Evolutionary conservation across 345 rosid genomes (phyloP), one percentile per base, ranked within the genome.

Genomic region (Gossypium australe): DNA sequence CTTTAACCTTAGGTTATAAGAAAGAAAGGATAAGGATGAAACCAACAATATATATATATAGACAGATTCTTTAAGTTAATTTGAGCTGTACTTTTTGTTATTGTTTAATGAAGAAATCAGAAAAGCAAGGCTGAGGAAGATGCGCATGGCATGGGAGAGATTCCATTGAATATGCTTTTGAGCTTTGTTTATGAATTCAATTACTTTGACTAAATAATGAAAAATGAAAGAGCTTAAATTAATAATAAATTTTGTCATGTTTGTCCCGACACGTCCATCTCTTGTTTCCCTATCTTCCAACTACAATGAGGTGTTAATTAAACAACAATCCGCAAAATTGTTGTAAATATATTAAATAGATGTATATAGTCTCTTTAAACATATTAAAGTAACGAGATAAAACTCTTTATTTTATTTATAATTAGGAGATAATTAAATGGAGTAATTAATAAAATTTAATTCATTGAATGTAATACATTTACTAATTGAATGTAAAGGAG

Each of bases 1-100:
- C 20, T 71, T 68, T 70, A 44, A 47, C 72, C 65, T 58, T 12
- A 62, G 25, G 62, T 34, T 62, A 75, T 74, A 80, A 78, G 70
- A 62, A 84, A 43, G 84, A 67, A 84, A 43, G 84, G 90, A 87
- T 87, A 87, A 84, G 87, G 88, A 87, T 84, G 86, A 76, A 76
- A 78, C 41, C 20, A 9, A 52, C 56, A 65, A 72, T 18, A 76
- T 53, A 76, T 59, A 71, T 56, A 70, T 56, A 62, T 58, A 43
- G 76, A 78, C 45, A 77, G 81, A 72, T 78, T 70, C 84, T 71
- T 70, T 67, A 67, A 72, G 67, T 77, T 72, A 77, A 72, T 67
- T 34, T 60, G 73, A 56, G 78, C 55, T 29, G 2, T 67, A 56
- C 71, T 48, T 58, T 74, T 65, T 68, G 60, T 22, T 7, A 14